phyloP scores from a whole-genome alignment of 176 grass and related monocot species.

The Cocos nucifera region DNA sequence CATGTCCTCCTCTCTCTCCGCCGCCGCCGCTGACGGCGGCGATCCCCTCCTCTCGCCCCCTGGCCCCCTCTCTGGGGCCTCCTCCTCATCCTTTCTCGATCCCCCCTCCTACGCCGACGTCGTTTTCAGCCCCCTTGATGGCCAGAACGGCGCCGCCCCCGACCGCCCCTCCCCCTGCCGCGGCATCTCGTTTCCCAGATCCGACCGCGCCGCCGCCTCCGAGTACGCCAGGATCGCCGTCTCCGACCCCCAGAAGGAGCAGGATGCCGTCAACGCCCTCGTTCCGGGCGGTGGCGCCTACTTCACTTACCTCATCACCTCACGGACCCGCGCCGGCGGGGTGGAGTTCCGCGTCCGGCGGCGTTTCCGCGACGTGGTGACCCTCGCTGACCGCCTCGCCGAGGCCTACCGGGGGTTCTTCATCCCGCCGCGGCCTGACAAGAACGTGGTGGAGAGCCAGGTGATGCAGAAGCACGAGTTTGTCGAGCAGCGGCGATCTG shows the following conservation, averaged over 20 bases:
- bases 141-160: conserved; percentile 25
- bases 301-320: conserved; percentile 75
- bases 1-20: conserved; percentile 36
- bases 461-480: conserved; percentile 94
- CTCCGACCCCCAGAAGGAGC: conserved; percentile 61
- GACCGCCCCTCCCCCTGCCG: not conserved
- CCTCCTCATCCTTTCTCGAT: conserved; percentile 73
- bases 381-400: conserved; percentile 78
- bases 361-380: conserved; percentile 94
- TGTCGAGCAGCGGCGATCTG: conserved; percentile 54
- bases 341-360: conserved; percentile 46
- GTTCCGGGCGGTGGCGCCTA: conserved; percentile 50
- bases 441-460: conserved; percentile 88
- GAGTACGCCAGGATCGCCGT: conserved; percentile 63
- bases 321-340: conserved; percentile 28
- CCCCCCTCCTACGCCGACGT: conserved; percentile 91
- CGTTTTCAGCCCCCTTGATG: conserved; percentile 44
- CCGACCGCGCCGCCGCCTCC: conserved; percentile 30
- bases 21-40: conserved; percentile 17
- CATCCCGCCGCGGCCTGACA: conserved; percentile 82
- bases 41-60: conserved; percentile 31
- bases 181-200: conserved; percentile 34
- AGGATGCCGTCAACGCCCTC: conserved; percentile 56
- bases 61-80: conserved; percentile 20
- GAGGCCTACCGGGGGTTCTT: conserved; percentile 79